Evolutionary conservation across 495 filamentous ascomycete species (phyloP), one percentile per base, ranked within the genome.

Genomic region (Penicillium lividum): DNA sequence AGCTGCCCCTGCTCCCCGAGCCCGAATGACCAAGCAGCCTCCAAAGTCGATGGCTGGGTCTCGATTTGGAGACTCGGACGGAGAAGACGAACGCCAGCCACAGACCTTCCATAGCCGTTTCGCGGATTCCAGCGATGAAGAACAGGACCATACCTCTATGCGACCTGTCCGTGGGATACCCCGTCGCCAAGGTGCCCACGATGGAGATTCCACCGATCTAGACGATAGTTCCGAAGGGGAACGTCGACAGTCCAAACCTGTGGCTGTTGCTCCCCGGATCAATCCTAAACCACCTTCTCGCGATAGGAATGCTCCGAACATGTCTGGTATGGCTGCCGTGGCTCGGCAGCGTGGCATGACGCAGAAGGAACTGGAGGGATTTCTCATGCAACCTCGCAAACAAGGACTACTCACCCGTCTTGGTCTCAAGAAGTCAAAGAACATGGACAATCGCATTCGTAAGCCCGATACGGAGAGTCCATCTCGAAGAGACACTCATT

Each of bases 71-170:
- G 84, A 91, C 62, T 93, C 89, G 0, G 91, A 89, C 60, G 88
- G 88, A 29, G 90, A 93, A 16, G 87, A 86, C 18, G 82, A 82
- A 3, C 77, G 44, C 11, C 66, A 66, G 0, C 60, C 62, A 7
- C 76, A 63, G 15, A 50, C 55, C 31, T 89, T 88, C 65, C 78
- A 74, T 36, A 92, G 89, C 65, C 86, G 90, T 3, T 92, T 92
- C 64, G 86, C 83, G n/a, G 88, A 92, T 58, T 93, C 89, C 1
- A 92, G 90, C 65, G 89, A 92, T 61, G 88, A 90, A 40, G 86
- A 80, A 11, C 67, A 70, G 5, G 54, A 57, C 18, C 59, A 54
- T 3, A 70, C 60, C 34, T 66, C 66, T 29, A 64, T 88, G 25
- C 77, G 81, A 9, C 84, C 86, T 16, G 86, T 89, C 6, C 80